A percentile compares a stretch with the other conserved stretches of the same genome.
phyloP scores from a whole-genome alignment of 257 asterid species.

The Rhazya stricta region DNA sequence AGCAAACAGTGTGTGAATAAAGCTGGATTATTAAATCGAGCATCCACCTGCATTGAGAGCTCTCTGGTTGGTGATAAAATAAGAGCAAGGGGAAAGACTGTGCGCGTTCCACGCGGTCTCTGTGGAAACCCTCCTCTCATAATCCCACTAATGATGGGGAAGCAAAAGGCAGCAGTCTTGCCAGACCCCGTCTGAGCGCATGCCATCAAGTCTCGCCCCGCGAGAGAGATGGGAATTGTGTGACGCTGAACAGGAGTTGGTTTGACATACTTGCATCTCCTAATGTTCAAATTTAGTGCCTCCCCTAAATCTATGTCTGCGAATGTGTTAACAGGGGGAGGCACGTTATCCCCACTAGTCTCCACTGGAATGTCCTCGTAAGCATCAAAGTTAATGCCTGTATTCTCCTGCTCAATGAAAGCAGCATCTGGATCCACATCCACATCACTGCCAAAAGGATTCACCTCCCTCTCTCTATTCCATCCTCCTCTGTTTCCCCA shows the following conservation, averaged over 20 bases:
- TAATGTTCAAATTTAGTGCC: slow-evolving; percentile 63
- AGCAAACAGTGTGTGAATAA: background rate
- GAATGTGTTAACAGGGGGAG: slow-evolving; percentile 75
- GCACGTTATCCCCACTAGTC: slow-evolving; percentile 78
- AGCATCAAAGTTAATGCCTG: slow-evolving; percentile 82
- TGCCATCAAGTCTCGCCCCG: slow-evolving; percentile 84
- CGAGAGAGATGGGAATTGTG: slow-evolving; percentile 74
- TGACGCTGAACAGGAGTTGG: slow-evolving; percentile 89
- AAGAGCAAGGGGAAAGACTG: slow-evolving; percentile 73
- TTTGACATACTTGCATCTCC: slow-evolving; percentile 79
- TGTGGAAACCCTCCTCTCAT: slow-evolving; percentile 48
- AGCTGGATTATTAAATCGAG: slow-evolving; percentile 4
- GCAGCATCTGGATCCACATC: slow-evolving; percentile 41
- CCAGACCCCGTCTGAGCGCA: slow-evolving; percentile 96
- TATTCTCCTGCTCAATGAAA: slow-evolving; percentile 61
- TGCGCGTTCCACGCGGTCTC: slow-evolving; percentile 68
- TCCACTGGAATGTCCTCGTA: slow-evolving; percentile 92
- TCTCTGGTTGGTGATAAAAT: slow-evolving; percentile 87
- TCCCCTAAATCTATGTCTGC: slow-evolving; percentile 86
- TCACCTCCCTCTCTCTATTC: slow-evolving; percentile 66
- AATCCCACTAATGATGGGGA: slow-evolving; percentile 82
- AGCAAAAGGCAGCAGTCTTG: slow-evolving; percentile 89
- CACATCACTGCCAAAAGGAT: slow-evolving; percentile 68
- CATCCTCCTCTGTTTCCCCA: slow-evolving; percentile 47
- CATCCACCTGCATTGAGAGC: slow-evolving; percentile 73